Evolutionary conservation across 2,329 filamentous ascomycete genomes (phyloP).

Genomic region (Calonectria naviculata): DNA sequence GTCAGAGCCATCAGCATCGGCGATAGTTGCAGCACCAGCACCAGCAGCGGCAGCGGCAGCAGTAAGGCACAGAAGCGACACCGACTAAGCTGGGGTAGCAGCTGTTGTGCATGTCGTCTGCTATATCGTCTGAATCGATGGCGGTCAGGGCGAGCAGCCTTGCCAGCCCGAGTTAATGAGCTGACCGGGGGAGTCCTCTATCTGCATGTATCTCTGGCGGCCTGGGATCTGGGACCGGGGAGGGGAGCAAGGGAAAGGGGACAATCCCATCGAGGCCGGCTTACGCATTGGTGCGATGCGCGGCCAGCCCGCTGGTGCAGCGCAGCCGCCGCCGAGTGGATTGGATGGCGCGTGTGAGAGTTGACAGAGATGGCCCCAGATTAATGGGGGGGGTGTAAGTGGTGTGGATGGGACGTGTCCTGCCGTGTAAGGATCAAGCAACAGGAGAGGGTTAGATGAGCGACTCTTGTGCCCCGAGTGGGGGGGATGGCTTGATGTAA

Average conservation of each 20-base stretch:
- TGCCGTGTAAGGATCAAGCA: neutral
- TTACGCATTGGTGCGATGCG: conserved; percentile 20
- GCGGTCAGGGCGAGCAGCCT: conserved; percentile 15
- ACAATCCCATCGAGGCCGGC: conserved; percentile 14
- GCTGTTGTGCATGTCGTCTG: conserved; percentile 7
- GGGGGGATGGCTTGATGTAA: conserved; percentile 1
- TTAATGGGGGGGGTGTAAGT: conserved; percentile 3
- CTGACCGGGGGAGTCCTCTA: conserved; percentile 4
- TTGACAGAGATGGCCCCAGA: conserved; percentile 14
- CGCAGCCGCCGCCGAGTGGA: conserved; percentile 5
- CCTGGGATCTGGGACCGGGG: conserved; percentile 8
- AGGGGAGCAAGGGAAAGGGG: conserved; percentile 4
- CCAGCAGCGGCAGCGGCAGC: conserved; percentile 32
- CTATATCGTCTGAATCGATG: conserved; percentile 6
- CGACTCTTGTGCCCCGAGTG: neutral
- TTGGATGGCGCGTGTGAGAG: conserved; percentile 7
- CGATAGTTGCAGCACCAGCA: neutral
- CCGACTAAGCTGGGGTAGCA: conserved; percentile 21
- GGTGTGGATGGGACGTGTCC: conserved; percentile 2
- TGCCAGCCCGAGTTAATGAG: conserved; percentile 16
- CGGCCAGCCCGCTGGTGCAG: conserved; percentile 16
- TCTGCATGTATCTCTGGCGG: neutral
- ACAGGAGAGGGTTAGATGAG: neutral
- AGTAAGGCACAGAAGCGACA: conserved; percentile 26
- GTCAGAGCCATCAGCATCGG: neutral